phyloP scores from a whole-genome alignment of 163 green algal species.

The Smithsoniella earleae region DNA sequence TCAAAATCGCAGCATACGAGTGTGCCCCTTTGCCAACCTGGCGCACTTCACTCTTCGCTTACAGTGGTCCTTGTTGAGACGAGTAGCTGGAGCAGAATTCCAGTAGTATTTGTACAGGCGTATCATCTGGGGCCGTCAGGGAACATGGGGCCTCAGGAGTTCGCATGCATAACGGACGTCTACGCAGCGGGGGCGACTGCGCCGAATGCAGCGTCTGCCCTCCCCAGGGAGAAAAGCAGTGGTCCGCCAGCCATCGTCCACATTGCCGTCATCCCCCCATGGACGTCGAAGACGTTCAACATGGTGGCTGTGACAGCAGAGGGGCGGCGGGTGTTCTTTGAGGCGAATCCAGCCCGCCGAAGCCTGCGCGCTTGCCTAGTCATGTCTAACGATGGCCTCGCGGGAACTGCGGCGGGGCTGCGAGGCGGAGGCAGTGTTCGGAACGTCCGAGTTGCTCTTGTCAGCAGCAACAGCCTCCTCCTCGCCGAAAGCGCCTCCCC shows the following conservation, averaged over 20 bases:
- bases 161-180: constrained; percentile 63
- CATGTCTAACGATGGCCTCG: constrained; percentile 26
- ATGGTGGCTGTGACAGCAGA: constrained; percentile 75
- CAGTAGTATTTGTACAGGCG: constrained; percentile 47
- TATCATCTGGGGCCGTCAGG: constrained; percentile 65
- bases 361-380: neutral
- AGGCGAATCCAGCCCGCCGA: neutral
- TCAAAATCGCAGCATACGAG: constrained; percentile 49
- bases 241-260: constrained; percentile 50
- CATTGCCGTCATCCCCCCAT: constrained; percentile 55
- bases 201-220: constrained; percentile 46
- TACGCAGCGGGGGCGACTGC: constrained; percentile 20
- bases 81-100: too few relatives aligned
- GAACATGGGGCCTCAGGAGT: constrained; percentile 40
- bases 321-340: constrained; percentile 72
- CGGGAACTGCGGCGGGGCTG: constrained; percentile 6
- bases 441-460: neutral
- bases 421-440: constrained; percentile 22
- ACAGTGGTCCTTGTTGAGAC: too few relatives aligned
- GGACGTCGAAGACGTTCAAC: constrained; percentile 47
- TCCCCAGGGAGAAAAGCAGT: neutral
- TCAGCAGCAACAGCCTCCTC: constrained; percentile 5
- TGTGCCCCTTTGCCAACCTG: constrained; percentile 37
- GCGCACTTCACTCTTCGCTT: too few relatives aligned
- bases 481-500: neutral